Conservation (phyloP, 371 early-diverging fungal genomes). For the Dichotomocladium elegans region DNA sequence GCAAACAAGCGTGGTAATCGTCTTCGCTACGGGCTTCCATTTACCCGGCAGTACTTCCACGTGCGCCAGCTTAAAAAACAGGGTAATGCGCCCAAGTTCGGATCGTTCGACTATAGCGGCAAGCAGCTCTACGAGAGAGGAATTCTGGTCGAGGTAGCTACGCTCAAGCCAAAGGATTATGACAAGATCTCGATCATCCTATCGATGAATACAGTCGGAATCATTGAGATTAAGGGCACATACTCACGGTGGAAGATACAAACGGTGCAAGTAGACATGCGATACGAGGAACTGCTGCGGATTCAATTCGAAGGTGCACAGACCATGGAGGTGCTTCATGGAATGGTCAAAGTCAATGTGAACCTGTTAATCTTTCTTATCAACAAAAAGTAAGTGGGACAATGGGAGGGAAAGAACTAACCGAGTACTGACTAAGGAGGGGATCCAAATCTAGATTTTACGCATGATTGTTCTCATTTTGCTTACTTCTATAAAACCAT, state of each 20-base stretch:
- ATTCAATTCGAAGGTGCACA: slow-evolving; percentile 89
- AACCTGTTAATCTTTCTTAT: slow-evolving; percentile 92
- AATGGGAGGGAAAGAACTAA: not conserved
- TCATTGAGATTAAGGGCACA: slow-evolving; percentile 84
- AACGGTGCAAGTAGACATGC: slow-evolving; percentile 74
- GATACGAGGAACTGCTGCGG: slow-evolving; percentile 92
- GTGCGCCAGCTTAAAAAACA: slow-evolving; percentile 76
- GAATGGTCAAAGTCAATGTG: slow-evolving; percentile 90
- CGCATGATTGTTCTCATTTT: not conserved
- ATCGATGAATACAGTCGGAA: slow-evolving; percentile 88
- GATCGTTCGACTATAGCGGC: slow-evolving; percentile 96
- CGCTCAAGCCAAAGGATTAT: slow-evolving; percentile 78
- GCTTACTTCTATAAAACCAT: too few relatives aligned
- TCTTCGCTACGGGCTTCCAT: slow-evolving; percentile 72
- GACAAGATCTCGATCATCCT: slow-evolving; percentile 87
- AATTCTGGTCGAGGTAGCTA: slow-evolving; percentile 82
- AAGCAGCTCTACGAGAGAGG: slow-evolving; percentile 90
- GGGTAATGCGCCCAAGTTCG: slow-evolving; percentile 92
- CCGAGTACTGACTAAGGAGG: too few relatives aligned
- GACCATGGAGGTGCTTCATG: slow-evolving; percentile 86
- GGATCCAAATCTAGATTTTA: too few relatives aligned
- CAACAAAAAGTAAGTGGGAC: slow-evolving; percentile 86
- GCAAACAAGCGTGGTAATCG: slow-evolving; percentile 77
- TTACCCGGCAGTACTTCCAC: slow-evolving; percentile 93
- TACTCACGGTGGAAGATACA: slow-evolving; percentile 76